Evolutionary conservation across 2,329 filamentous ascomycete genomes (phyloP), one percentile per base, ranked within the genome.

Genomic region (Exophiala sideris): DNA sequence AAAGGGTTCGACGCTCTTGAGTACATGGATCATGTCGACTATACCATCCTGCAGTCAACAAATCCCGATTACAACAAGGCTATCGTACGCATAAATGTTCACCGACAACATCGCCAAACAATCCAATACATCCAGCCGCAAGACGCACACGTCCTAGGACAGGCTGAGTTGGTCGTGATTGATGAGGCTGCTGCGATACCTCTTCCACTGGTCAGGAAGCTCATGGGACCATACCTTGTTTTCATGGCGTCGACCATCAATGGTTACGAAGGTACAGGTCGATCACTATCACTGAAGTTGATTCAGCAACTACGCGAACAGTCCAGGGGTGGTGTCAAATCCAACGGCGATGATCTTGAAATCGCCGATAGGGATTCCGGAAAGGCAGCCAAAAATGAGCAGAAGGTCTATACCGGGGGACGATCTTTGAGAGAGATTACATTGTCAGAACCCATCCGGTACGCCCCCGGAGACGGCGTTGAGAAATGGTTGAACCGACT

Each of bases 241-340:
- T 99, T 99, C 73, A 97, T 99, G 94, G 91, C 95, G 1, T 99
- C 94, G 0, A 99, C 94, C 1, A 96, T 99, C 75, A 97, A 97
- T 68, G 94, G 94, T 54, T 99, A 99, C 69, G 94, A 99, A 75
- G 94, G 94, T 52, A 99, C 94, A 5, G 94, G 94, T 38, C 85
- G 94, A 54, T 97, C 94, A 1, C 79, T 99, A 5, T 97, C 94
- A 0, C 77, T 99, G 50, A 99, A 99, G 75, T 80, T 99, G 62
- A 96, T 99, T 61, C 95, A 97, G 70, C 92, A 99, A 72, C 82
- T 99, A 20, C 86, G 94, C 54, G 92, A 99, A 66, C 91, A 99
- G 69, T 95, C 92, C 33, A 81, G 88, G 64, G 83, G 84, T 36
- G 80, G 79, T 14, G 71, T 77, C 5, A 81, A 82, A 50, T 63